Conservation (phyloP, 2,329 filamentous ascomycete species). For the Colletotrichum scovillei region DNA sequence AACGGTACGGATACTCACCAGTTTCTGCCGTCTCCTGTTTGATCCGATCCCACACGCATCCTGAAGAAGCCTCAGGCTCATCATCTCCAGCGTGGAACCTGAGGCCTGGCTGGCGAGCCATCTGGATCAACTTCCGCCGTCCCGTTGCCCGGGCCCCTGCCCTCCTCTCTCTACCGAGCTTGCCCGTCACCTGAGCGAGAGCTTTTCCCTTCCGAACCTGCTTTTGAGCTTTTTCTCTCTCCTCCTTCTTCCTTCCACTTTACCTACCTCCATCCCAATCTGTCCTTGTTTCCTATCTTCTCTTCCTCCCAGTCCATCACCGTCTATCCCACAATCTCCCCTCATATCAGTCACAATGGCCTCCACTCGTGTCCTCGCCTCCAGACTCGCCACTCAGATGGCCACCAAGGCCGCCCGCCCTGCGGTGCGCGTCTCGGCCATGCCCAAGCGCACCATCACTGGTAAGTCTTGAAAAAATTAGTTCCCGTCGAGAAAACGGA, state of each 20-base stretch:
- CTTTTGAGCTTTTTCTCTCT: slow-evolving; percentile 48
- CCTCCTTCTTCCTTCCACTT: slow-evolving; percentile 52
- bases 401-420: slow-evolving; percentile 81
- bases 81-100: slow-evolving; percentile 10
- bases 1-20: slow-evolving; percentile 21
- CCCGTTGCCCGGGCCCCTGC: slow-evolving; percentile 37
- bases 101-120: slow-evolving; percentile 35
- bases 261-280: slow-evolving; percentile 36
- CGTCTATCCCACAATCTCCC: slow-evolving; percentile 52
- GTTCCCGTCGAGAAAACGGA: slow-evolving; percentile 8
- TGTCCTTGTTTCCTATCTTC: slow-evolving; percentile 37
- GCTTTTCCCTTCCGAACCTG: slow-evolving; percentile 42
- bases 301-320: slow-evolving; percentile 37
- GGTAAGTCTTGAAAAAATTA: slow-evolving; percentile 63
- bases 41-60: slow-evolving; percentile 23
- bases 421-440: slow-evolving; percentile 73
- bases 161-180: slow-evolving; percentile 37
- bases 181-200: slow-evolving; percentile 36
- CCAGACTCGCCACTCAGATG: slow-evolving; percentile 82
- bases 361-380: slow-evolving; percentile 80
- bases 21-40: slow-evolving; percentile 29
- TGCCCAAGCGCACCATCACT: slow-evolving; percentile 81
- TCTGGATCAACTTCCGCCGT: slow-evolving; percentile 38
- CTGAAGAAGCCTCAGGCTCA: neutral
- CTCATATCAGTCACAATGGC: slow-evolving; percentile 78